phyloP scores from a whole-genome alignment of 768 basidiomycete genomes.

The Russula ochroleuca region DNA sequence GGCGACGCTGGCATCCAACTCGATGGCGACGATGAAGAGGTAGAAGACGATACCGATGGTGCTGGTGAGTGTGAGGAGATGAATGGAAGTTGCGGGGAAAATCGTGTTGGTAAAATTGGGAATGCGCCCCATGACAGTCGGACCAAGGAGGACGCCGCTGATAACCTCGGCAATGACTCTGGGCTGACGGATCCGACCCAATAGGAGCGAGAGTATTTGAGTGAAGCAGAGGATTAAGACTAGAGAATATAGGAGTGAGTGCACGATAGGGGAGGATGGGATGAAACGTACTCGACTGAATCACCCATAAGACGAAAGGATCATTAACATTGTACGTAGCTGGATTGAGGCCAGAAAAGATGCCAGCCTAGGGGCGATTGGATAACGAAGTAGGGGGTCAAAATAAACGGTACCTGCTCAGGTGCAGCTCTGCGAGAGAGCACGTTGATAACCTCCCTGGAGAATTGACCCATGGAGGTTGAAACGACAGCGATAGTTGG shows the following conservation, averaged over 20 bases:
- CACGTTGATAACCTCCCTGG: conserved; percentile 34
- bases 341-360: conserved; percentile 77
- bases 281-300: conserved; percentile 58
- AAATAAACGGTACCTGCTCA: conserved; percentile 23
- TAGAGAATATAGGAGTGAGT: conserved; percentile 31
- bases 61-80: conserved; percentile 64
- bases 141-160: conserved; percentile 81
- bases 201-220: conserved; percentile 61
- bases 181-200: conserved; percentile 76
- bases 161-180: conserved; percentile 93
- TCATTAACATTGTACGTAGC: conserved; percentile 53
- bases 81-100: conserved; percentile 42
- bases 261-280: neutral
- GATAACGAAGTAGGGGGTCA: no score
- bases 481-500: no score
- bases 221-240: conserved; percentile 80
- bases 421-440: conserved; percentile 44
- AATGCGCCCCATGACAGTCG: conserved; percentile 68
- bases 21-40: conserved; percentile 81
- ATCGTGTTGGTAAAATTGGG: conserved; percentile 54
- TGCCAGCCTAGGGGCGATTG: conserved; percentile 51
- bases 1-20: conserved; percentile 71
- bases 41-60: conserved; percentile 74
- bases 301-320: conserved; percentile 72
- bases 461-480: conserved; percentile 47